phyloP scores from a whole-genome alignment of 108 stramenopile species.

The Discostella pseudostelligera region DNA sequence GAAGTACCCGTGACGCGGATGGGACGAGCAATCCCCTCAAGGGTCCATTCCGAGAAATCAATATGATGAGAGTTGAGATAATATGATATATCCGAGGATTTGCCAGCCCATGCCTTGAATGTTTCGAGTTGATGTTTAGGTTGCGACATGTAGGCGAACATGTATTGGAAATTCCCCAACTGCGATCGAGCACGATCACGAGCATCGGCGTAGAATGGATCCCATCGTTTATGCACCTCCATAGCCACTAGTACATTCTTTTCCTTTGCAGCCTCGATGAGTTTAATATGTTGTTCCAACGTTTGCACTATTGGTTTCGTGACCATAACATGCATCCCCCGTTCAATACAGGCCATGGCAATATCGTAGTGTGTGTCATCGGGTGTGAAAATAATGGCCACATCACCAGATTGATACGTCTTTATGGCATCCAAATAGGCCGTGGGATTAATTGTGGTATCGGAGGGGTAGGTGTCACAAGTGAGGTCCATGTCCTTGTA shows the following conservation, averaged over 20 bases:
- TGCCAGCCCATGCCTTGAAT: conserved; percentile 99
- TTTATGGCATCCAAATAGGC: conserved; percentile 80
- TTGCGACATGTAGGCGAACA: conserved; percentile 99
- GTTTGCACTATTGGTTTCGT: conserved; percentile 99
- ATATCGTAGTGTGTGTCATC: conserved; percentile 99
- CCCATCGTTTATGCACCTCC: conserved; percentile 98
- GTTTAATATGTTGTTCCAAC: conserved; percentile 77
- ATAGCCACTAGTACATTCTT: conserved; percentile 89
- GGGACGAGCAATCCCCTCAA: conserved; percentile 85
- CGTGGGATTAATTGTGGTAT: conserved; percentile 77
- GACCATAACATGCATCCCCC: conserved; percentile 97
- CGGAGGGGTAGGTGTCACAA: conserved; percentile 93
- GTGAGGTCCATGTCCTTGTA: conserved; percentile 89
- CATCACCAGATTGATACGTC: conserved; percentile 82
- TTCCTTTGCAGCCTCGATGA: conserved; percentile 81
- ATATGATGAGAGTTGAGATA: conserved; percentile 99
- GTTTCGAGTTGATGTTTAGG: conserved; percentile 99
- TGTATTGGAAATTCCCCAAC: conserved; percentile 94
- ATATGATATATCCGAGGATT: conserved; percentile 95
- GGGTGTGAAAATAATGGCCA: conserved; percentile 97
- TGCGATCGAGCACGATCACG: conserved; percentile 82
- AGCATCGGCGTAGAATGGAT: conserved; percentile 99
- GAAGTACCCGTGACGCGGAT: conserved; percentile 90
- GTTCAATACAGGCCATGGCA: conserved; percentile 85
- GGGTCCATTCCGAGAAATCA: conserved; percentile 98